Percentiles rank a stretch among this genome's conserved stretches.
phyloP scores from a whole-genome alignment of 768 basidiomycete genomes.

The Obba rivulosa region DNA sequence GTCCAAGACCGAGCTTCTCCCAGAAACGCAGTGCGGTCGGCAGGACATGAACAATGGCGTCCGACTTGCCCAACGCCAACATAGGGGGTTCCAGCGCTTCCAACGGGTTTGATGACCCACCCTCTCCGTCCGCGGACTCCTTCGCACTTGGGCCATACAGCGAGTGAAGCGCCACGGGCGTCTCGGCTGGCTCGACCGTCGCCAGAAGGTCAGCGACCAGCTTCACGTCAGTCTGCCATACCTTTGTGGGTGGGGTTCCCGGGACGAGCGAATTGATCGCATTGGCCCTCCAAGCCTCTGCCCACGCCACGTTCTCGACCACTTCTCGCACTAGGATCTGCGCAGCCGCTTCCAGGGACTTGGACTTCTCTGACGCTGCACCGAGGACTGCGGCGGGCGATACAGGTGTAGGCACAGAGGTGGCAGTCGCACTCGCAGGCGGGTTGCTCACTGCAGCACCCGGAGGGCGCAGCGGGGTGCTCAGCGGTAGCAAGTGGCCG shows the following conservation, averaged over 20 bases:
- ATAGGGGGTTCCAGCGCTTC: slow-evolving; percentile 45
- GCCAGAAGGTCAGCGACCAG: slow-evolving; percentile 39
- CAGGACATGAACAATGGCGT: slow-evolving; percentile 61
- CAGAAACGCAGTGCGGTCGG: slow-evolving; percentile 76
- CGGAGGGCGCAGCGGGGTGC: slow-evolving; percentile 55
- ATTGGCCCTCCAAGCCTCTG: slow-evolving; percentile 54
- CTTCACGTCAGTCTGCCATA: slow-evolving; percentile 59
- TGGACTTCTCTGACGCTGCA: slow-evolving; percentile 57
- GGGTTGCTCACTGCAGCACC: slow-evolving; percentile 32
- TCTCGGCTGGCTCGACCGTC: slow-evolving; percentile 31
- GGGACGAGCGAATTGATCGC: slow-evolving; percentile 16
- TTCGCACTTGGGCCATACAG: slow-evolving; percentile 32
- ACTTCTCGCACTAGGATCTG: slow-evolving; percentile 59
- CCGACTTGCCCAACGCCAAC: slow-evolving; percentile 62
- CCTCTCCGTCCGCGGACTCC: not conserved
- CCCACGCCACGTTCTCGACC: slow-evolving; percentile 70
- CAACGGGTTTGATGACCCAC: slow-evolving; percentile 9
- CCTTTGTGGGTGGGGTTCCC: slow-evolving; percentile 24
- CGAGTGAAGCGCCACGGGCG: slow-evolving; percentile 36
- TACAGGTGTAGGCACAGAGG: slow-evolving; percentile 77
- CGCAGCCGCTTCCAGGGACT: slow-evolving; percentile 63
- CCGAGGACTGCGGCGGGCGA: slow-evolving; percentile 73
- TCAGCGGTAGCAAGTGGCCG: slow-evolving; percentile 52
- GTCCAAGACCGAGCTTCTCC: slow-evolving; percentile 77
- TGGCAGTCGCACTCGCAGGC: slow-evolving; percentile 32